Percentiles rank a stretch among this genome's conserved stretches.
These are phyloP conservation scores for Lichtheimia corymbifera DNA, from an alignment of 371 early-diverging fungal genomes.

Conservation along the genomic window DNA sequence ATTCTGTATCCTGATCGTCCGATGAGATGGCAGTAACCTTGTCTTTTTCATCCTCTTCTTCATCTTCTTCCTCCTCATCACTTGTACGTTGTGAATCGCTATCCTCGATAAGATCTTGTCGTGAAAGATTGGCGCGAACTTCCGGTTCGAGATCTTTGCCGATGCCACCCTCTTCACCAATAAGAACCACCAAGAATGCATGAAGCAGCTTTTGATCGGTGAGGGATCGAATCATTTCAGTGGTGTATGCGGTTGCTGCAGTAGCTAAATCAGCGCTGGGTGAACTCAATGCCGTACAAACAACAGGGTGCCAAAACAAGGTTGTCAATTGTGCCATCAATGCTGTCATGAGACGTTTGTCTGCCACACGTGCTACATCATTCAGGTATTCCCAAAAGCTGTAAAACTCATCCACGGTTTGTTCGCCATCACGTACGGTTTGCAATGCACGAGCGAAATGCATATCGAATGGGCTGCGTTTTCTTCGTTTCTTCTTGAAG, in stretches of 20 bases:
- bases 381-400: constrained; percentile 56
- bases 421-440: constrained; percentile 31
- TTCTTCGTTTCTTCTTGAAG: constrained; percentile 50
- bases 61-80: constrained; percentile 27
- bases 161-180: constrained; percentile 52
- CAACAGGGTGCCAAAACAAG: constrained; percentile 52
- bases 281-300: constrained; percentile 47
- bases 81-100: constrained; percentile 12
- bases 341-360: constrained; percentile 46
- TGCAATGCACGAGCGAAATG: constrained; percentile 44
- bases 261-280: constrained; percentile 42
- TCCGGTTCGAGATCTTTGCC: constrained; percentile 55
- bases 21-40: constrained; percentile 5
- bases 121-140: constrained; percentile 19
- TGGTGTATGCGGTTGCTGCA: constrained; percentile 51
- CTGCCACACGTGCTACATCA: constrained; percentile 51
- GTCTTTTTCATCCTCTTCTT: constrained; percentile 18
- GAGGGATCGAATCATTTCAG: constrained; percentile 52
- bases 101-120: constrained; percentile 35
- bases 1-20: constrained; percentile 24
- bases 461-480: constrained; percentile 46
- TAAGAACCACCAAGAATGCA: constrained; percentile 44
- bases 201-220: constrained; percentile 52
- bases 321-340: constrained; percentile 51
- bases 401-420: constrained; percentile 47